Evolutionary conservation across 768 basidiomycete species (phyloP), one percentile per base, ranked within the genome.

Genomic region (Phylloporus sp.): DNA sequence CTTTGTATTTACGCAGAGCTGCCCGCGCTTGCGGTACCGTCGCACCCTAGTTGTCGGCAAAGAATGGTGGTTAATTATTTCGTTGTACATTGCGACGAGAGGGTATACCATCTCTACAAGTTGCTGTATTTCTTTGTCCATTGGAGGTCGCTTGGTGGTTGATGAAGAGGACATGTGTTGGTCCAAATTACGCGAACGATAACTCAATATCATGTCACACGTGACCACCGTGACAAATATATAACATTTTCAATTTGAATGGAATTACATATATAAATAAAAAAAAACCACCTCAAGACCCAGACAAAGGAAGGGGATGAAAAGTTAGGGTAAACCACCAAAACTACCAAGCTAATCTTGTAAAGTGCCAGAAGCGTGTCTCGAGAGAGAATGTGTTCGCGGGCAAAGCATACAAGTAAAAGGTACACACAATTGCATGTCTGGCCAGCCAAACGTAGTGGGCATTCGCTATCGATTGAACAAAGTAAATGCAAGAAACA

Each of bases 1-100:
- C 93, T 55, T 83, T 88, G 65, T 88, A 80, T 61, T 84, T 82
- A 55, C 76, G 80, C 63, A 97, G 70, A 16, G 94, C 94, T 27
- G 87, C 89, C 59, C 80, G 81, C 35, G 95, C 94, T 72, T 94
- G 89, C 12, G 83, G 80, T 11, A 71, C 66, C 0, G 87, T 89
- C 27, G 91, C 91, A 59, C 94, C 94, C 94, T 95, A 52, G 34
- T 49, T 13, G 20, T 52, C 15, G 27, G 22, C 36, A 43, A 40
- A 36, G 38, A 51, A 45, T 57, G 31, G 29, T 4, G 20, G 39
- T 54, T 28, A 40, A 36, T 22, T n/a, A 20, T 28, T 39, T 20
- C 49, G 38, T 34, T 12, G 29, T 20, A 41, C 15, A 48, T 22
- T 51, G 23, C 22, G 50, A 38, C 16, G 58, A 34, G 28, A 43